phyloP scores from a whole-genome alignment of 2,329 filamentous ascomycete species.

The Dendryphion nanum region DNA sequence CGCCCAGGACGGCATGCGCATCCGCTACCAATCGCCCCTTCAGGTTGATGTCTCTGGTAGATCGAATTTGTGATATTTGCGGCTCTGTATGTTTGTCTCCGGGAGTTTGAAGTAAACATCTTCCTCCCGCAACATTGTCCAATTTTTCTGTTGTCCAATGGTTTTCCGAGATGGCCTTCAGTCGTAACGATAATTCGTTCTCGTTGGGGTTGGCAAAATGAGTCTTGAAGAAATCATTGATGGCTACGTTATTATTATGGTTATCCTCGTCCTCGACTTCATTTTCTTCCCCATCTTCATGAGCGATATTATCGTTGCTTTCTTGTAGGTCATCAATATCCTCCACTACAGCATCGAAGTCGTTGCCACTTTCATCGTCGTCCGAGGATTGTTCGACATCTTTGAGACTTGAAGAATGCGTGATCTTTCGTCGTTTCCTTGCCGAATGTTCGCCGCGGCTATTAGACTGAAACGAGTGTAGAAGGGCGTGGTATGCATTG shows the following conservation, averaged over 20 bases:
- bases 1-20: slow-evolving; percentile 32
- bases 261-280: slow-evolving; percentile 41
- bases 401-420: too few species aligned
- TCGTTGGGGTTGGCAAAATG: slow-evolving; percentile 75
- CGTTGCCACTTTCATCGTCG: slow-evolving; percentile 56
- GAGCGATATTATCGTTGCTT: slow-evolving; percentile 17
- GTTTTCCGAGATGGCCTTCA: slow-evolving; percentile 48
- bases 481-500: slow-evolving; percentile 55
- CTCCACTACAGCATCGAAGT: slow-evolving; percentile 22
- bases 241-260: slow-evolving; percentile 46
- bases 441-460: slow-evolving; percentile 41
- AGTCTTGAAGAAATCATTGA: slow-evolving; percentile 69
- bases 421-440: too few species aligned
- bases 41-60: slow-evolving; percentile 26
- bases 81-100: slow-evolving; percentile 15
- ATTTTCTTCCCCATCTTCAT: slow-evolving; percentile 8
- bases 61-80: slow-evolving; percentile 20
- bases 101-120: slow-evolving; percentile 27
- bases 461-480: slow-evolving; percentile 52
- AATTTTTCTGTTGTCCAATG: slow-evolving; percentile 49
- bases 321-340: slow-evolving; percentile 16
- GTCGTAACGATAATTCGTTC: slow-evolving; percentile 53
- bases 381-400: too few species aligned
- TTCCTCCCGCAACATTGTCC: slow-evolving; percentile 20
- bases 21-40: slow-evolving; percentile 33